Percentiles rank a stretch among this genome's conserved stretches.
Evolutionary conservation across 768 basidiomycete genomes (phyloP).

Genomic region (Tricholoma hemisulphureum): DNA sequence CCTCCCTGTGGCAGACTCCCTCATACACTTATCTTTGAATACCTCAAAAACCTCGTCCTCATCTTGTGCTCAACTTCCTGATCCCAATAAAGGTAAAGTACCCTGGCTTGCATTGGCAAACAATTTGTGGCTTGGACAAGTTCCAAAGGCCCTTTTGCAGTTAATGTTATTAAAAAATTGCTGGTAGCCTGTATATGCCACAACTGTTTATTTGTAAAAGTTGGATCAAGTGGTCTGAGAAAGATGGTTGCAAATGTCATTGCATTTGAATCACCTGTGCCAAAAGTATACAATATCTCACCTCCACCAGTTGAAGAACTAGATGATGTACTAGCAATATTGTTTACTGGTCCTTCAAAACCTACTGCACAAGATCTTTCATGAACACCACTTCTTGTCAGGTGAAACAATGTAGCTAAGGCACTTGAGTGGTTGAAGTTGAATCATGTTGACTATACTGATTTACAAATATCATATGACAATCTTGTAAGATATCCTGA

Average conservation of each 20-base stretch:
- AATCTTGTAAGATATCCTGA: constrained; percentile 24
- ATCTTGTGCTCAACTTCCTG: too few relatives aligned
- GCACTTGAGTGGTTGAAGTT: constrained; percentile 37
- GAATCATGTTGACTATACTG: constrained; percentile 34
- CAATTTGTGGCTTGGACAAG: constrained; percentile 33
- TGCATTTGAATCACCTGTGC: constrained; percentile 27
- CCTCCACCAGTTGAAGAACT: constrained; percentile 26
- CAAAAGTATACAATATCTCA: constrained; percentile 25
- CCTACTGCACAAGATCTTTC: constrained; percentile 26
- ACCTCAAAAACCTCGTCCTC: too few relatives aligned
- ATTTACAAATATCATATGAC: constrained; percentile 27
- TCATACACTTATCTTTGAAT: too few relatives aligned
- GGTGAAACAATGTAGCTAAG: background rate
- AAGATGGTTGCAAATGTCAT: constrained; percentile 37
- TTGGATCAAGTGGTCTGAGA: constrained; percentile 22
- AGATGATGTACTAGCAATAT: constrained; percentile 30
- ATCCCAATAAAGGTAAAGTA: too few relatives aligned
- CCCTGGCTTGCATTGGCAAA: too few relatives aligned
- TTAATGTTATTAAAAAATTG: constrained; percentile 26
- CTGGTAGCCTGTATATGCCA: constrained; percentile 22
- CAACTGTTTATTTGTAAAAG: constrained; percentile 27
- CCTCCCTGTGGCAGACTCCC: too few relatives aligned
- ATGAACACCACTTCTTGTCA: background rate
- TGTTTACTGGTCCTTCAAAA: constrained; percentile 28
- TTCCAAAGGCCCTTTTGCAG: constrained; percentile 22